Evolutionary conservation across 2,329 filamentous ascomycete species (phyloP).

Genomic region (Hirsutella thompsonii): DNA sequence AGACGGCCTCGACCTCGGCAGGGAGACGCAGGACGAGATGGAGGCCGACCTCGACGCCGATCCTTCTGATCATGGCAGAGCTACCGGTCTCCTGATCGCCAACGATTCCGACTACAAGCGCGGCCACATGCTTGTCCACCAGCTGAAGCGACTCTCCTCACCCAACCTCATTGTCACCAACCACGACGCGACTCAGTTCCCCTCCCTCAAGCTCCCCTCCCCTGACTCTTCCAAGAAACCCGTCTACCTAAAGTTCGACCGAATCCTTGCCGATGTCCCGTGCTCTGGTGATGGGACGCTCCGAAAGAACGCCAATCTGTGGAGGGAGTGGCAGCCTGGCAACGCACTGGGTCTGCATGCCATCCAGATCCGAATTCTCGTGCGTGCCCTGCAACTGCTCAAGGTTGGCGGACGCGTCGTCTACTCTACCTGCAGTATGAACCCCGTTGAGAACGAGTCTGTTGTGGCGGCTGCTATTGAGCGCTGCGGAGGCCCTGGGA

Average conservation of each 20-base stretch:
- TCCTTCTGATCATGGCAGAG: conserved; percentile 64
- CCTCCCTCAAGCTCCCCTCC: conserved; percentile 71
- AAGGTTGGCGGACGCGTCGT: conserved; percentile 91
- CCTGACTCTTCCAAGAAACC: conserved; percentile 38
- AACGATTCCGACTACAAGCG: conserved; percentile 97
- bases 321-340: conserved; percentile 87
- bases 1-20: conserved; percentile 39
- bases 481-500: conserved; percentile 70
- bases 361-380: conserved; percentile 80
- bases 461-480: conserved; percentile 81
- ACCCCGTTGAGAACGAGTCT: conserved; percentile 93
- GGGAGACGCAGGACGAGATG: conserved; percentile 32
- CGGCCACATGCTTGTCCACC: conserved; percentile 92
- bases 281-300: conserved; percentile 92
- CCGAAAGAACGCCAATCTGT: conserved; percentile 85
- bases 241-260: conserved; percentile 88
- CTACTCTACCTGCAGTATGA: conserved; percentile 98
- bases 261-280: conserved; percentile 90
- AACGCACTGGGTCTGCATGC: conserved; percentile 78
- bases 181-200: conserved; percentile 92
- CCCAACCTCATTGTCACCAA: conserved; percentile 96
- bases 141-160: conserved; percentile 92
- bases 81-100: conserved; percentile 83
- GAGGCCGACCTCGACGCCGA: conserved; percentile 44
- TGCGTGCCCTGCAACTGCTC: conserved; percentile 86